A percentile compares a stretch with the other conserved stretches of the same genome.
These are phyloP conservation scores for Emergomyces orientalis DNA, from an alignment of 2,329 filamentous ascomycete genomes.

Conservation along the genomic window DNA sequence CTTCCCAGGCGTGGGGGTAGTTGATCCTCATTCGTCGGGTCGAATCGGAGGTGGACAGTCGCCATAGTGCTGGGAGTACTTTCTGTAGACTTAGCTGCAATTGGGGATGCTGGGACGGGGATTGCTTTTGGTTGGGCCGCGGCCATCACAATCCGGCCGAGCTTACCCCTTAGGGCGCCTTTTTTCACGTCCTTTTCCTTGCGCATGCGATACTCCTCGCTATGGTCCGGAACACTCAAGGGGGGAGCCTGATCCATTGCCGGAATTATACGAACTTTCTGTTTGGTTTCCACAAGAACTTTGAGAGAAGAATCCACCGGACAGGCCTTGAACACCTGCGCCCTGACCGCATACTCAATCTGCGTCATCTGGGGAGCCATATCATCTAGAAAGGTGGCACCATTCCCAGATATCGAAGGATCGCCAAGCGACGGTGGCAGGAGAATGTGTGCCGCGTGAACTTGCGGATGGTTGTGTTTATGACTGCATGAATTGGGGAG, in stretches of 20 bases:
- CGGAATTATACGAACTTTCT: conserved; percentile 53
- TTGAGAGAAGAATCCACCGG: conserved; percentile 32
- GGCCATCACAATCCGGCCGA: conserved; percentile 49
- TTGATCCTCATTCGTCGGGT: conserved; percentile 43
- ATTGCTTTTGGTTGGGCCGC: conserved; percentile 51
- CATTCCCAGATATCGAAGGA: conserved; percentile 43
- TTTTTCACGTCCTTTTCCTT: conserved; percentile 53
- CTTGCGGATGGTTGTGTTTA: conserved; percentile 39
- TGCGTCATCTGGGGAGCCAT: conserved; percentile 54
- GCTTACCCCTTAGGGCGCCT: conserved; percentile 47
- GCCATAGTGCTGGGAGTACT: conserved; percentile 44
- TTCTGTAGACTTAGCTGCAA: conserved; percentile 15
- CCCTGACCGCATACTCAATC: conserved; percentile 49
- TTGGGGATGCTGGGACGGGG: conserved; percentile 34
- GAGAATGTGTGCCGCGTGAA: conserved; percentile 48
- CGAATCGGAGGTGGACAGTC: conserved; percentile 51
- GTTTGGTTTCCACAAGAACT: conserved; percentile 42
- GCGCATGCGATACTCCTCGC: conserved; percentile 43
- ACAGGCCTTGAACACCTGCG: conserved; percentile 34
- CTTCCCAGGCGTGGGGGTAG: conserved; percentile 46
- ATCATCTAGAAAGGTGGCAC: conserved; percentile 48
- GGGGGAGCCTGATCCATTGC: conserved; percentile 52
- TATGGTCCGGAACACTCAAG: conserved; percentile 40
- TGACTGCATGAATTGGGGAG: conserved; percentile 53
- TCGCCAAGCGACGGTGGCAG: conserved; percentile 56